phyloP scores from a whole-genome alignment of 192 early-diverging fungal genomes.

The Backusella luteola region DNA sequence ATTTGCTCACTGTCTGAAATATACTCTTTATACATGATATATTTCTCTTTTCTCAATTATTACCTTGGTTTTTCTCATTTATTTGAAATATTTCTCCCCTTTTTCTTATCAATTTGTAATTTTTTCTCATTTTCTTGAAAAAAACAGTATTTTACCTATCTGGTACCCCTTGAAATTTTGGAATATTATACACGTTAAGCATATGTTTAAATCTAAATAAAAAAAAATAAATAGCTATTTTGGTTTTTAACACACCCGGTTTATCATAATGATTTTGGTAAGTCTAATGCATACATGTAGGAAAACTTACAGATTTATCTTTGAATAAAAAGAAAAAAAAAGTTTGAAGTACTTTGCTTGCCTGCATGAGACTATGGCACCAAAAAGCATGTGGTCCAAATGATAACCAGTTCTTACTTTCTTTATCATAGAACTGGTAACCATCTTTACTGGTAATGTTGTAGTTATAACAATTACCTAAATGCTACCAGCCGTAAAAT shows the following conservation, averaged over 20 bases:
- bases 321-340: background rate
- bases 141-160: too few species aligned
- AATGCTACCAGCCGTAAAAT: background rate
- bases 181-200: too few species aligned
- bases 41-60: too few species aligned
- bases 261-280: background rate
- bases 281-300: background rate
- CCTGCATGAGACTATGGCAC: background rate
- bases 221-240: background rate
- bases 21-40: too few species aligned
- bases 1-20: too few species aligned
- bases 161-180: too few species aligned
- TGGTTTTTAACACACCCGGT: background rate
- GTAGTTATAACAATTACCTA: background rate
- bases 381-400: background rate
- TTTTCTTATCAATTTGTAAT: too few species aligned
- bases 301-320: background rate
- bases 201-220: background rate
- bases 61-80: too few species aligned
- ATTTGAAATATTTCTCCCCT: too few species aligned
- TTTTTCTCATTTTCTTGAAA: too few species aligned
- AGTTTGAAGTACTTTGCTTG: background rate
- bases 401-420: conserved; percentile 1
- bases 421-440: background rate
- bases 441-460: background rate